A percentile compares a stretch with the other conserved stretches of the same genome.
phyloP scores from a whole-genome alignment of 2,329 filamentous ascomycete species.

The Phyllosticta citribraziliensis region DNA sequence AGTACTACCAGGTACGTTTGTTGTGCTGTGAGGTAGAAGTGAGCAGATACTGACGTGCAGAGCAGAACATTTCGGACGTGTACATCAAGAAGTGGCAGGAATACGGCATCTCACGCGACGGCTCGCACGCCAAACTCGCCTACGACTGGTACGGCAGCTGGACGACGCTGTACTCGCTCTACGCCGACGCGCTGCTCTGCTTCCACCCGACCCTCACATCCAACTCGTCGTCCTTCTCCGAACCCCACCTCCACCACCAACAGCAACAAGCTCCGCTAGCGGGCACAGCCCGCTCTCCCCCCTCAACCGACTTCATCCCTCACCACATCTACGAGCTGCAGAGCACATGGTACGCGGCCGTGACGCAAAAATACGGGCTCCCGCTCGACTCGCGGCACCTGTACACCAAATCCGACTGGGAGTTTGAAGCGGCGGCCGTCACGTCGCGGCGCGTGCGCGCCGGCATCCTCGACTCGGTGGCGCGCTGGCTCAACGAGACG shows the following conservation, averaged over 20 bases:
- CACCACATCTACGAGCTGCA: slow-evolving; percentile 68
- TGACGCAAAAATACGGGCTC: slow-evolving; percentile 72
- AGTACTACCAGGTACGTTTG: slow-evolving; percentile 43
- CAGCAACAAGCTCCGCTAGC: slow-evolving; percentile 48
- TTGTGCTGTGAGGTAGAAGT: neutral
- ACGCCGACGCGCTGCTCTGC: slow-evolving; percentile 69
- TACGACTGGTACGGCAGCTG: slow-evolving; percentile 75
- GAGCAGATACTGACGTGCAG: slow-evolving; percentile 6
- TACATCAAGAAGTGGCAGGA: slow-evolving; percentile 67
- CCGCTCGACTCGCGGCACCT: slow-evolving; percentile 74
- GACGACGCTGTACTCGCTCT: slow-evolving; percentile 81
- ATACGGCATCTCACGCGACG: slow-evolving; percentile 58
- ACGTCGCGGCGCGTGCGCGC: slow-evolving; percentile 57
- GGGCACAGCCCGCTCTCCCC: slow-evolving; percentile 16
- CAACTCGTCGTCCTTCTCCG: slow-evolving; percentile 11
- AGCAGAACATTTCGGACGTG: slow-evolving; percentile 46
- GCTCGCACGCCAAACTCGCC: slow-evolving; percentile 64
- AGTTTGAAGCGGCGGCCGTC: slow-evolving; percentile 78
- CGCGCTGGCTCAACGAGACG: slow-evolving; percentile 77
- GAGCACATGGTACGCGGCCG: slow-evolving; percentile 69
- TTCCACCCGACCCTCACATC: slow-evolving; percentile 54
- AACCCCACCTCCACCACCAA: slow-evolving; percentile 20
- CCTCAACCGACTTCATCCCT: slow-evolving; percentile 53
- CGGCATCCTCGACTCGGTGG: slow-evolving; percentile 64
- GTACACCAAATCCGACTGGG: slow-evolving; percentile 86